A percentile compares a stretch with the other conserved stretches of the same genome.
These are phyloP conservation scores for Ramularia endophylla DNA, from an alignment of 2,329 filamentous ascomycete species.

Conservation along the genomic window DNA sequence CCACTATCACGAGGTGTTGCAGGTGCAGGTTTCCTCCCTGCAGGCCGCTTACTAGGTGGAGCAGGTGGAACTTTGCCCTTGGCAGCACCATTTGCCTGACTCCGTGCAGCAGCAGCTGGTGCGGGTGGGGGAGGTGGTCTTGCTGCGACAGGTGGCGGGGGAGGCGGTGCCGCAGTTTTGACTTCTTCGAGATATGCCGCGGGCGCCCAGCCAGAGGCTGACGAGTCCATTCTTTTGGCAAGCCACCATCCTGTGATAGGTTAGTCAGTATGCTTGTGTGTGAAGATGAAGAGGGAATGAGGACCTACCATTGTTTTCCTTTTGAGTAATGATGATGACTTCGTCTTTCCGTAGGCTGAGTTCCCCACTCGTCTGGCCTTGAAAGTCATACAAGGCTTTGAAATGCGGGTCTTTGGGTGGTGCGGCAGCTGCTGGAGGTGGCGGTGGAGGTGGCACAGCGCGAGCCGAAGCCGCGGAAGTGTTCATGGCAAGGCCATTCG, in stretches of 20 bases:
- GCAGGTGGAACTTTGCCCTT: slow-evolving; percentile 67
- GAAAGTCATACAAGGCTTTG: slow-evolving; percentile 90
- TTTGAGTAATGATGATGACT: slow-evolving; percentile 82
- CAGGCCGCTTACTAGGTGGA: slow-evolving; percentile 75
- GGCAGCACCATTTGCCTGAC: slow-evolving; percentile 35
- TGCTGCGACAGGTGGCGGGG: slow-evolving; percentile 46
- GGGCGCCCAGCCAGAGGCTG: slow-evolving; percentile 86
- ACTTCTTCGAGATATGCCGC: slow-evolving; percentile 91
- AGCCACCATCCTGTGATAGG: slow-evolving; percentile 81
- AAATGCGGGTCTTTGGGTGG: slow-evolving; percentile 67
- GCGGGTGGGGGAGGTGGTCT: slow-evolving; percentile 53
- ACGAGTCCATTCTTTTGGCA: slow-evolving; percentile 62
- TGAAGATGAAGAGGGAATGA: not conserved
- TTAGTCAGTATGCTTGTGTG: too few species aligned
- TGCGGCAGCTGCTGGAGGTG: slow-evolving; percentile 57
- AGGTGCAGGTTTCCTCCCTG: slow-evolving; percentile 62
- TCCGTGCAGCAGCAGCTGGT: slow-evolving; percentile 45
- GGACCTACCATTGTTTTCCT: slow-evolving; percentile 83
- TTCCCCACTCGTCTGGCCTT: slow-evolving; percentile 77
- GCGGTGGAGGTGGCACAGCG: slow-evolving; percentile 51
- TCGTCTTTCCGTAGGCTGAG: slow-evolving; percentile 74
- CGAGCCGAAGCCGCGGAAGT: slow-evolving; percentile 40
- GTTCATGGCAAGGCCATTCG: slow-evolving; percentile 42
- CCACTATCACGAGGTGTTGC: slow-evolving; percentile 62
- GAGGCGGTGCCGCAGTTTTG: slow-evolving; percentile 49